Evolutionary conservation across 176 grass and related monocot species (phyloP).

Genomic region (Carex myosuroides): DNA sequence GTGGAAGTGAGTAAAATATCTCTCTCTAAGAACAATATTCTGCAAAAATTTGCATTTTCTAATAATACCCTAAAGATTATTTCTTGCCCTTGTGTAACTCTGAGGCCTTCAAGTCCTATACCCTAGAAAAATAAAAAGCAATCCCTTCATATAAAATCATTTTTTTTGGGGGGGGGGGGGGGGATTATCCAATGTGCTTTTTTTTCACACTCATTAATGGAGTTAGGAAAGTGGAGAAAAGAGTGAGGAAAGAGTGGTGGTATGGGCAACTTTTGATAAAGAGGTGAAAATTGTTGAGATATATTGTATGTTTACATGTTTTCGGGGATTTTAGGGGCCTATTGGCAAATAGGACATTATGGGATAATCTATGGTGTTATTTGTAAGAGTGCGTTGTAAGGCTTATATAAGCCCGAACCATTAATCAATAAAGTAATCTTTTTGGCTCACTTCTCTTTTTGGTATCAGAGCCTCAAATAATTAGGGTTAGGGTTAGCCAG

Average conservation of each 20-base stretch:
- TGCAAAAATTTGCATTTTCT: neutral
- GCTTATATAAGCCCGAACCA: too few species aligned
- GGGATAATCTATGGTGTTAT: too few species aligned
- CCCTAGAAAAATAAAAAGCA: too few species aligned
- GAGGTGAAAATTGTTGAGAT: too few species aligned
- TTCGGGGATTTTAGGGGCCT: too few species aligned
- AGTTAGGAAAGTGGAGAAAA: neutral
- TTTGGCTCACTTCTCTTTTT: too few species aligned
- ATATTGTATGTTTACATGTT: too few species aligned
- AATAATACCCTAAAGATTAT: neutral
- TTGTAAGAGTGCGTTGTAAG: too few species aligned
- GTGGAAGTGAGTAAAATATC: constrained; percentile 53
- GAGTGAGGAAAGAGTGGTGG: neutral
- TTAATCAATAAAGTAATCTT: too few species aligned
- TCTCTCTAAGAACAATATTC: neutral
- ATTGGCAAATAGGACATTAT: too few species aligned
- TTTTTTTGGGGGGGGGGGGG: neutral
- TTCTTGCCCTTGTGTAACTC: neutral
- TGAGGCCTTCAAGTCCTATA: neutral
- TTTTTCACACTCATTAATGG: neutral
- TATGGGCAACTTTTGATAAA: constrained; percentile 12
- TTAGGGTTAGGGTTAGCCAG: too few species aligned
- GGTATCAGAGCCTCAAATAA: too few species aligned
- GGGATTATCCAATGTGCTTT: neutral
- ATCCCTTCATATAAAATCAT: neutral